Percentiles rank a stretch among this genome's conserved stretches.
These are phyloP conservation scores for Aureobasidium uvarum DNA, from an alignment of 2,329 filamentous ascomycete species.

Conservation along the genomic window DNA sequence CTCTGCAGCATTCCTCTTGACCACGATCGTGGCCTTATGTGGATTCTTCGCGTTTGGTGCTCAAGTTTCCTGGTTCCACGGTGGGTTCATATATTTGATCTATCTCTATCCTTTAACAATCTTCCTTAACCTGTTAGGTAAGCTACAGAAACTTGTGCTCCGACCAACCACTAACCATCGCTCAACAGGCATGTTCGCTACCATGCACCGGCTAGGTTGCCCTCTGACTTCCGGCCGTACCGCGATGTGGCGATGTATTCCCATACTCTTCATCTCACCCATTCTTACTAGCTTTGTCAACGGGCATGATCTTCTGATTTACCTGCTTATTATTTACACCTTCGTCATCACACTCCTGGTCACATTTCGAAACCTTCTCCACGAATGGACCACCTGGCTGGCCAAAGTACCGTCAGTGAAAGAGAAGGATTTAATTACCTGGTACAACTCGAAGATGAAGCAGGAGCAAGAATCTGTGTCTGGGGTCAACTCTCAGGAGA, in stretches of 20 bases:
- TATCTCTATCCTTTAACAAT: conserved; percentile 59
- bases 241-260: conserved; percentile 56
- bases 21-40: conserved; percentile 27
- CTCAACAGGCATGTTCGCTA: conserved; percentile 26
- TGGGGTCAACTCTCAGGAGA: conserved; percentile 43
- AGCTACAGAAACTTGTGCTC: neutral
- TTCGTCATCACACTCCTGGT: conserved; percentile 55
- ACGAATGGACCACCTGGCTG: conserved; percentile 61
- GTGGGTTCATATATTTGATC: conserved; percentile 58
- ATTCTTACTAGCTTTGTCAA: conserved; percentile 55
- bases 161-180: neutral
- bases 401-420: conserved; percentile 51
- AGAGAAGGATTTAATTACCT: conserved; percentile 52
- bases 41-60: conserved; percentile 29
- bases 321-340: conserved; percentile 54
- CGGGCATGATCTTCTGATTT: conserved; percentile 56
- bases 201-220: conserved; percentile 28
- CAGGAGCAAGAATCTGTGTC: conserved; percentile 30
- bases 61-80: conserved; percentile 26
- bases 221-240: conserved; percentile 52
- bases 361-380: conserved; percentile 54
- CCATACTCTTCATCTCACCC: conserved; percentile 57
- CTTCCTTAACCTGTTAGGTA: conserved; percentile 55
- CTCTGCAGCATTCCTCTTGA: conserved; percentile 28
- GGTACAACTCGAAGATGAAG: conserved; percentile 45